Evolutionary conservation across 164 flowering plant species (phyloP).

Genomic region (Saururus chinensis): DNA sequence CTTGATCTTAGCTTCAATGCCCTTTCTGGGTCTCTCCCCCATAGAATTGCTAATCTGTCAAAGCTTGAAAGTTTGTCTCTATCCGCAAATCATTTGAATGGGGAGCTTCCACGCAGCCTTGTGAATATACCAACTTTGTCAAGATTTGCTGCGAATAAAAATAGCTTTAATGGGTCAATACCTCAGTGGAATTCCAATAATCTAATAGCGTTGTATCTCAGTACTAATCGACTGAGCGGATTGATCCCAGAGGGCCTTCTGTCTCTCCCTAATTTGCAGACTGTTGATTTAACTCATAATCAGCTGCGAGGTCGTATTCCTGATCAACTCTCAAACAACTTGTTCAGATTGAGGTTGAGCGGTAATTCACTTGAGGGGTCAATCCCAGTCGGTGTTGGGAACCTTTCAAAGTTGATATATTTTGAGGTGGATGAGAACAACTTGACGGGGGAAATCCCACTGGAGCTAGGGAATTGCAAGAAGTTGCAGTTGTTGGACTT

Average conservation of each 20-base stretch:
- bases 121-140: constrained; percentile 23
- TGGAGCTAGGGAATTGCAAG: constrained; percentile 32
- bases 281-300: constrained; percentile 47
- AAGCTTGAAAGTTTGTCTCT: constrained; percentile 33
- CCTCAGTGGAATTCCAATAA: constrained; percentile 31
- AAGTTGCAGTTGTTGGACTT: constrained; percentile 41
- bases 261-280: constrained; percentile 24
- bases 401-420: constrained; percentile 30
- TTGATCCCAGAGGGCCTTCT: constrained; percentile 42
- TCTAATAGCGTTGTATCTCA: constrained; percentile 39
- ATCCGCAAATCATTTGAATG: constrained; percentile 35
- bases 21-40: constrained; percentile 38
- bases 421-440: constrained; percentile 51
- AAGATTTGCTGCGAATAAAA: constrained; percentile 57
- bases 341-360: constrained; percentile 55
- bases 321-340: constrained; percentile 19
- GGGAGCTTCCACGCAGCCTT: constrained; percentile 37
- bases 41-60: constrained; percentile 28
- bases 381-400: constrained; percentile 16
- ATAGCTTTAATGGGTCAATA: constrained; percentile 33
- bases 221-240: constrained; percentile 45
- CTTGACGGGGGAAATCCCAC: constrained; percentile 39
- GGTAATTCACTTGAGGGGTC: constrained; percentile 37
- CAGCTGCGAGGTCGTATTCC: constrained; percentile 40
- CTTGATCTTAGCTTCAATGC: constrained; percentile 42